A percentile compares a stretch with the other conserved stretches of the same genome.
Evolutionary conservation across 345 rosid genomes (phyloP).

Genomic region (Eucalyptus urophylla): DNA sequence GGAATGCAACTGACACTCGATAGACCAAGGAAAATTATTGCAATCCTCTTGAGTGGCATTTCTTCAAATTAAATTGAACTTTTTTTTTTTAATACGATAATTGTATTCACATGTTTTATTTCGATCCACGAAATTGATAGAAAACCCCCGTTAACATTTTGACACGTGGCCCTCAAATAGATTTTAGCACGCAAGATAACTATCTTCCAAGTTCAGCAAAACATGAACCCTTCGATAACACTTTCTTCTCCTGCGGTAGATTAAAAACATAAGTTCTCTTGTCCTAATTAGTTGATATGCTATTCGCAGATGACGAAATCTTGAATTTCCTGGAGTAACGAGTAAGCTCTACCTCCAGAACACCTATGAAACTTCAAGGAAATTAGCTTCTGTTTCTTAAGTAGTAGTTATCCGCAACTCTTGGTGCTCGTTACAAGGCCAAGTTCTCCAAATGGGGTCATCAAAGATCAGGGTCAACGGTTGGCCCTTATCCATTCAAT

Average conservation of each 20-base stretch:
- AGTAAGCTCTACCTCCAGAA: background rate
- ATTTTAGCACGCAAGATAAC: background rate
- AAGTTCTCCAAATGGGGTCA: background rate
- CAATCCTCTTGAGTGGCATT: background rate
- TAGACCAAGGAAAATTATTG: background rate
- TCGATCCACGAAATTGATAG: background rate
- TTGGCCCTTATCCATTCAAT: background rate
- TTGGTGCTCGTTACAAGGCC: background rate
- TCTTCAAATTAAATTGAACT: background rate
- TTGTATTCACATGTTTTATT: background rate
- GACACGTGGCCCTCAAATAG: background rate
- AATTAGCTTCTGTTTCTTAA: background rate
- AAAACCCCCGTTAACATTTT: background rate
- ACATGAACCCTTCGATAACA: background rate
- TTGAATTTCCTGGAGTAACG: background rate
- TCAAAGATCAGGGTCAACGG: background rate
- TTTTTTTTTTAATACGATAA: too few relatives aligned
- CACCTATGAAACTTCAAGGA: background rate
- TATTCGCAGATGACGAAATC: background rate
- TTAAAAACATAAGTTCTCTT: background rate
- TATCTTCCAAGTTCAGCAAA: background rate
- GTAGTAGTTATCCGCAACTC: background rate
- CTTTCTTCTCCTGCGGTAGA: background rate
- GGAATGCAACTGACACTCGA: background rate
- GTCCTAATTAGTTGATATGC: background rate